A percentile compares a stretch with the other conserved stretches of the same genome.
Conservation (phyloP, 129 eudicot species). For the Dittrichia graveolens region DNA sequence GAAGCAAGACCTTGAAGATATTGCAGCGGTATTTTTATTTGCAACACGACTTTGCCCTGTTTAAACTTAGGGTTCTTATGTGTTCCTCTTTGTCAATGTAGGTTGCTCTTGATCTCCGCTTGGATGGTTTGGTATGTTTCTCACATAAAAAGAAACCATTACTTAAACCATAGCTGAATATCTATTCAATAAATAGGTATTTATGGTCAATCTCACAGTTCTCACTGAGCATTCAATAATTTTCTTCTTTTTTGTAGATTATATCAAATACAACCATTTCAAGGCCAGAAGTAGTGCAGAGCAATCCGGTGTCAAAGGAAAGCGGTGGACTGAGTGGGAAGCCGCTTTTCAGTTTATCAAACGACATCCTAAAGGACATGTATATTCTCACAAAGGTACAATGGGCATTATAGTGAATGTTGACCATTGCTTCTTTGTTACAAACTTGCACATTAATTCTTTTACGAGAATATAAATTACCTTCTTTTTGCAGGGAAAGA, state of each 20-base stretch:
- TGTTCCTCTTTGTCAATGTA: constrained; percentile 34
- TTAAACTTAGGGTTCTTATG: constrained; percentile 28
- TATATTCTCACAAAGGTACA: constrained; percentile 87
- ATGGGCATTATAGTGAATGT: neutral
- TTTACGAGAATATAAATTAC: neutral
- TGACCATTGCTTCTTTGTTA: neutral
- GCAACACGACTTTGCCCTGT: constrained; percentile 13
- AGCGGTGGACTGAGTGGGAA: constrained; percentile 96
- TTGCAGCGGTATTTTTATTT: constrained; percentile 70
- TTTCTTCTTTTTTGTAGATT: constrained; percentile 54
- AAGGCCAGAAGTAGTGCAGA: constrained; percentile 67
- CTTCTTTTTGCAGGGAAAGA: constrained; percentile 54
- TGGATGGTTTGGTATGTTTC: constrained; percentile 89
- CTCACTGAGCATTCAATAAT: neutral
- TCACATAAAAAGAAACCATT: neutral
- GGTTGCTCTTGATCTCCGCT: constrained; percentile 94
- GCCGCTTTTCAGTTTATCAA: constrained; percentile 83
- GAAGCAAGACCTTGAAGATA: constrained; percentile 95
- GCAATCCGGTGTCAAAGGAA: constrained; percentile 73
- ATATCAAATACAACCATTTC: constrained; percentile 92
- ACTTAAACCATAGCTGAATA: constrained; percentile 8
- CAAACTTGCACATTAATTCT: neutral
- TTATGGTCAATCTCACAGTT: neutral
- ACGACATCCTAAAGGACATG: constrained; percentile 74
- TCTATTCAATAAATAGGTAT: neutral